A percentile compares a stretch with the other conserved stretches of the same genome.
These are phyloP conservation scores for Fusarium sp. DNA, from an alignment of 2,329 filamentous ascomycete species.

Conservation along the genomic window DNA sequence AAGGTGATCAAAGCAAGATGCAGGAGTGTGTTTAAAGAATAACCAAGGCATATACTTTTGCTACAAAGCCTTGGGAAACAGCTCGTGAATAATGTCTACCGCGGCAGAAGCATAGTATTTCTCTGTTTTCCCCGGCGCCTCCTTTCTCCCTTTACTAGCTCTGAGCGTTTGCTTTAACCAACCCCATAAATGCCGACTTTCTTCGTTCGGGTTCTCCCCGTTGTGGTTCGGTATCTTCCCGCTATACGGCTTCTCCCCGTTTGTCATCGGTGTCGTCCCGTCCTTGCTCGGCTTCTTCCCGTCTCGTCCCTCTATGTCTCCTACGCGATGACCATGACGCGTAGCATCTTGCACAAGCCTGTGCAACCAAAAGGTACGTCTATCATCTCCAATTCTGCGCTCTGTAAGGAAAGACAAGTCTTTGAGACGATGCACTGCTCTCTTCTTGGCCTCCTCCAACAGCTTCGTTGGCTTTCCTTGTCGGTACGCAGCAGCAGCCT, in stretches of 20 bases:
- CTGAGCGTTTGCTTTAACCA: background rate
- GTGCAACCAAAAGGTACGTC: conserved; percentile 46
- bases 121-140: background rate
- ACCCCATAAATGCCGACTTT: background rate
- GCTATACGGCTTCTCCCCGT: too few relatives aligned
- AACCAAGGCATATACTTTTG: conserved; percentile 30
- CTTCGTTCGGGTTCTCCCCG: background rate
- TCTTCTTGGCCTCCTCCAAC: conserved; percentile 4
- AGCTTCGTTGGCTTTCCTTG: background rate
- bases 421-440: conserved; percentile 44
- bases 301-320: fast-evolving
- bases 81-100: conserved; percentile 30
- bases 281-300: background rate
- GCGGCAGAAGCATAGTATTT: conserved; percentile 41
- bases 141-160: too few relatives aligned
- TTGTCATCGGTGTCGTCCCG: too few relatives aligned
- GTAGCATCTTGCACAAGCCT: conserved; percentile 48
- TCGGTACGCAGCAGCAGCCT: conserved; percentile 14
- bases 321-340: conserved; percentile 29
- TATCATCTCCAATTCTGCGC: conserved; percentile 2
- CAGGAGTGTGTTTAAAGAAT: too few relatives aligned
- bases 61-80: conserved; percentile 31
- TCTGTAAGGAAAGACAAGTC: conserved; percentile 51
- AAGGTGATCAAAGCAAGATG: too few relatives aligned
- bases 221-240: too few relatives aligned